These are phyloP conservation scores for Paratrypanosoma confusum DNA, from an alignment of 208 protist genomes.

Conservation along the genomic window DNA sequence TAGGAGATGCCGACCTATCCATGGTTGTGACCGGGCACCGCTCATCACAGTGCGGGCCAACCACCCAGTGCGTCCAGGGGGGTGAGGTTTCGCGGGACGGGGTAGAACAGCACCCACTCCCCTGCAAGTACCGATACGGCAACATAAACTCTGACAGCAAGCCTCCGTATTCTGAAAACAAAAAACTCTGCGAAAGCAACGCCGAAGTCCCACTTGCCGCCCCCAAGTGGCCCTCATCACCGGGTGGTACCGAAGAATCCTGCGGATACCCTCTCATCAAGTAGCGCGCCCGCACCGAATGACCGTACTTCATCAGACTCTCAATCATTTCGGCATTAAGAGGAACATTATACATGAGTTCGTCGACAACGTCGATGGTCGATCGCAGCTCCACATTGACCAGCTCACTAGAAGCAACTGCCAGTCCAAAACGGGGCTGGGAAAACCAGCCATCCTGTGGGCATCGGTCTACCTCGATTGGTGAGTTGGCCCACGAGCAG, in stretches of 20 bases:
- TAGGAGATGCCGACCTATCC: too few species aligned
- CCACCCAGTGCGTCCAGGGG: too few species aligned
- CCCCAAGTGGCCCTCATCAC: too few species aligned
- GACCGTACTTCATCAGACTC: conserved; percentile 8
- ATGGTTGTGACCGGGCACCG: too few species aligned
- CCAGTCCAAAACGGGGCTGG: conserved; percentile 9
- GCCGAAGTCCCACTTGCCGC: conserved; percentile 4
- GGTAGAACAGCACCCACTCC: too few species aligned
- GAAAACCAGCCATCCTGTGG: conserved; percentile 7
- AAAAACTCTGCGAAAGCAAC: conserved; percentile 3
- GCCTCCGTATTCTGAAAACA: conserved; percentile 15
- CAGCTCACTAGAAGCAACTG: conserved; percentile 2
- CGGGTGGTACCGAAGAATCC: too few species aligned
- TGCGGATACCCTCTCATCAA: conserved; percentile 3
- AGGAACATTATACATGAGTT: conserved; percentile 7
- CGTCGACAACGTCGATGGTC: conserved; percentile 13
- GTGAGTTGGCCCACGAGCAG: conserved; percentile 8
- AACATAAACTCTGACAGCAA: conserved; percentile 12
- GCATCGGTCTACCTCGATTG: conserved; percentile 2
- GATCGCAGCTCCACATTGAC: conserved; percentile 6
- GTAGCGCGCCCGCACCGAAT: conserved; percentile 6
- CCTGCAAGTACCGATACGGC: too few species aligned
- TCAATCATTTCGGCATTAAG: conserved; percentile 10
- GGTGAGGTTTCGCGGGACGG: too few species aligned
- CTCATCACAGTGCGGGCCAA: too few species aligned